A percentile compares a stretch with the other conserved stretches of the same genome.
These are phyloP conservation scores for Tuber indicum DNA, from an alignment of 495 filamentous ascomycete genomes.

Conservation along the genomic window DNA sequence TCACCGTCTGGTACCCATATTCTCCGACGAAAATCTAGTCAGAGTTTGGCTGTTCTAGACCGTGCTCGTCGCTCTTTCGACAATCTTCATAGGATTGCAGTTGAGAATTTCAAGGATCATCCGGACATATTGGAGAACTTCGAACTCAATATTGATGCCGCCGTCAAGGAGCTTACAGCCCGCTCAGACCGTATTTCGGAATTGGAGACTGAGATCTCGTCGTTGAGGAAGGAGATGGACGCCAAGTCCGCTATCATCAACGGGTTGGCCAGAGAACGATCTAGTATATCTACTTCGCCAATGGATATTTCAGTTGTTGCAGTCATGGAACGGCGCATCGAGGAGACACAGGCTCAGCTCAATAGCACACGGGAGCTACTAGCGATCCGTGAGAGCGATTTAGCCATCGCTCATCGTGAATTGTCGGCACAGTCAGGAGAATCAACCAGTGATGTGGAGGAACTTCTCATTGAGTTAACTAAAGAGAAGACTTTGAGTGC, in stretches of 20 bases:
- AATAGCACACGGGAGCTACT: slow-evolving; percentile 66
- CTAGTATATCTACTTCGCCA: slow-evolving; percentile 71
- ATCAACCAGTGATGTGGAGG: slow-evolving; percentile 42
- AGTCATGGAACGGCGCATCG: slow-evolving; percentile 75
- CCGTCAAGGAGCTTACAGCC: slow-evolving; percentile 83
- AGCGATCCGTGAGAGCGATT: slow-evolving; percentile 62
- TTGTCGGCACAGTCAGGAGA: slow-evolving; percentile 33
- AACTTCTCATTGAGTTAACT: slow-evolving; percentile 47
- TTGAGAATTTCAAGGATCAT: slow-evolving; percentile 72
- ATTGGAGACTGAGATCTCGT: slow-evolving; percentile 75
- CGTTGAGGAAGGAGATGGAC: slow-evolving; percentile 91
- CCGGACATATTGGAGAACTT: slow-evolving; percentile 87
- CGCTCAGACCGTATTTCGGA: slow-evolving; percentile 84
- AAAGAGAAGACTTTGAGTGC: slow-evolving; percentile 43
- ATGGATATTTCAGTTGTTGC: slow-evolving; percentile 92
- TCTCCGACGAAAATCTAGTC: slow-evolving; percentile 88
- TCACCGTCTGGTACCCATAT: slow-evolving; percentile 62
- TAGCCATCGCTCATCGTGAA: slow-evolving; percentile 49
- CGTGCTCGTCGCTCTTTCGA: slow-evolving; percentile 88
- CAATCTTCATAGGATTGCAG: slow-evolving; percentile 76
- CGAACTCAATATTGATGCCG: slow-evolving; percentile 80
- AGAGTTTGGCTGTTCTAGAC: slow-evolving; percentile 82
- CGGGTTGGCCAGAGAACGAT: slow-evolving; percentile 83
- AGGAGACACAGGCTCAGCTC: slow-evolving; percentile 77
- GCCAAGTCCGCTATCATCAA: slow-evolving; percentile 89